Conservation (phyloP, 2,329 filamentous ascomycete species). For the Bipolaris gigantea region DNA sequence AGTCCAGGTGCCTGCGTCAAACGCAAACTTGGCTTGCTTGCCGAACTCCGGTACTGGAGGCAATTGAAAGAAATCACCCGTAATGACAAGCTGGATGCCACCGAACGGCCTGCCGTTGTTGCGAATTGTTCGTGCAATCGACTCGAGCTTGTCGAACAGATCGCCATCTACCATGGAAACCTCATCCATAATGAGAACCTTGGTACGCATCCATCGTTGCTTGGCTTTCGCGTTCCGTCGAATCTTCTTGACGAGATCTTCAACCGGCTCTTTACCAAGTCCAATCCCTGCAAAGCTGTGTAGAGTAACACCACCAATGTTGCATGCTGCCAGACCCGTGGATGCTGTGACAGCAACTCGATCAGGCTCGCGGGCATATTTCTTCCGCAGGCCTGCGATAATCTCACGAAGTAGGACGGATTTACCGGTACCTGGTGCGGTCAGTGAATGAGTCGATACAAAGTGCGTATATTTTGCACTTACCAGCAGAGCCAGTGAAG, state of each 20-base stretch:
- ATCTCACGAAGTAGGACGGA: slow-evolving; percentile 94
- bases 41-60: slow-evolving; percentile 85
- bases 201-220: slow-evolving; percentile 84
- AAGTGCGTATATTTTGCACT: slow-evolving; percentile 1
- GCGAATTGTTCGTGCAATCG: slow-evolving; percentile 79
- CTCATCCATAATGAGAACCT: slow-evolving; percentile 88
- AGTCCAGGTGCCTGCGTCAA: slow-evolving; percentile 88
- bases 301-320: slow-evolving; percentile 91
- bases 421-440: slow-evolving; percentile 73
- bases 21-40: slow-evolving; percentile 81
- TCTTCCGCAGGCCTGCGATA: slow-evolving; percentile 76
- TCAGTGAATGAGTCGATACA: slow-evolving; percentile 3
- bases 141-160: slow-evolving; percentile 92
- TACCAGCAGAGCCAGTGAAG: slow-evolving; percentile 91
- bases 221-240: slow-evolving; percentile 85
- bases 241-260: slow-evolving; percentile 85
- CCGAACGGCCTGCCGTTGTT: slow-evolving; percentile 94
- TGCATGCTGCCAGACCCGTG: slow-evolving; percentile 92
- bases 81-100: slow-evolving; percentile 93
- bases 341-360: slow-evolving; percentile 92
- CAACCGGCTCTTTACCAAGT: slow-evolving; percentile 83
- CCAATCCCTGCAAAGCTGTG: slow-evolving; percentile 97
- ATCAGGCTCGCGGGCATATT: slow-evolving; percentile 75
- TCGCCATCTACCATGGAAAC: slow-evolving; percentile 99
- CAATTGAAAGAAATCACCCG: slow-evolving; percentile 96